Conservation (phyloP, 2,329 filamentous ascomycete genomes). For the Xylariaceae sp. region DNA sequence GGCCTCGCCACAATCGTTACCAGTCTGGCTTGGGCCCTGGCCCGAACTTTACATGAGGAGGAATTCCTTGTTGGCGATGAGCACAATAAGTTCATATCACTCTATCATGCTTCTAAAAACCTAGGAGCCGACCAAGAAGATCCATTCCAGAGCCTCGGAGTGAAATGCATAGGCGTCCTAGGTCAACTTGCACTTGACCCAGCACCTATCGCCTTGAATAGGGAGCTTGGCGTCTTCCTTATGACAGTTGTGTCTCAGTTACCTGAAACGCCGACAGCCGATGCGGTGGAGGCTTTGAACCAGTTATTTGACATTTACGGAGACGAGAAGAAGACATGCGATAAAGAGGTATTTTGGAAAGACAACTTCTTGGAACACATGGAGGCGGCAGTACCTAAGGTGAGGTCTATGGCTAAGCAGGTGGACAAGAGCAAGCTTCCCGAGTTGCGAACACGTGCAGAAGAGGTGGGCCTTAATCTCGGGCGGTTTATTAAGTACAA, state of each 20-base stretch:
- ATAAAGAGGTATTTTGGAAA: constrained; percentile 61
- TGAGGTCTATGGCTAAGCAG: constrained; percentile 52
- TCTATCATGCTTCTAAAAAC: constrained; percentile 56
- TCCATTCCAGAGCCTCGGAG: constrained; percentile 57
- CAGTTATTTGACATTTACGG: constrained; percentile 65
- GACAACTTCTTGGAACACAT: constrained; percentile 56
- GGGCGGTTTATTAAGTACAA: constrained; percentile 62
- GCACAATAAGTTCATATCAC: constrained; percentile 59
- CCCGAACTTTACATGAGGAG: constrained; percentile 48
- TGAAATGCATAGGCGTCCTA: constrained; percentile 64
- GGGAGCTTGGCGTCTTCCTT: constrained; percentile 60
- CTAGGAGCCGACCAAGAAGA: constrained; percentile 37
- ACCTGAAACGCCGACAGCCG: constrained; percentile 50
- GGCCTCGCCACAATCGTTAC: constrained; percentile 59
- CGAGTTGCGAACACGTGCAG: constrained; percentile 55
- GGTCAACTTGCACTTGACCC: constrained; percentile 58
- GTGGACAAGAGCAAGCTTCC: constrained; percentile 55
- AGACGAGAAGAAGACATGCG: constrained; percentile 54
- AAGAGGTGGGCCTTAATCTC: constrained; percentile 59
- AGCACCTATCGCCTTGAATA: constrained; percentile 50
- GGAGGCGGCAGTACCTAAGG: constrained; percentile 49
- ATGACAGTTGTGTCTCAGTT: constrained; percentile 48
- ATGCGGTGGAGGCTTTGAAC: constrained; percentile 60
- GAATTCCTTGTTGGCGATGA: constrained; percentile 48
- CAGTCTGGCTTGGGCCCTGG: constrained; percentile 61